phyloP scores from a whole-genome alignment of 2,329 filamentous ascomycete genomes.

The Trichophyton mentagrophytes region DNA sequence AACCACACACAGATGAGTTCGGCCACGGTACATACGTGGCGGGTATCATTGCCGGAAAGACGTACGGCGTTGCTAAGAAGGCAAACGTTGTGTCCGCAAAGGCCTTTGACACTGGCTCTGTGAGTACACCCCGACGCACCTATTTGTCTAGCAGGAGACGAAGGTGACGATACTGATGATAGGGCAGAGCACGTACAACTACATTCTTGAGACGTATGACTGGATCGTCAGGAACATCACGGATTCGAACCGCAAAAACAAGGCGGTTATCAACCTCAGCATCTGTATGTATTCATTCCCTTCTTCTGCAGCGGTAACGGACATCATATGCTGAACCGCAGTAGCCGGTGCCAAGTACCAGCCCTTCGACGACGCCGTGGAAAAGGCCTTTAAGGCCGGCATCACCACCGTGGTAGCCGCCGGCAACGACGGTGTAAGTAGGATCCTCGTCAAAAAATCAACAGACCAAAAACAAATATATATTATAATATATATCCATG shows the following conservation, averaged over 20 bases:
- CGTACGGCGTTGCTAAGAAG: constrained; percentile 10
- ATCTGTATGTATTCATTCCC: constrained; percentile 6
- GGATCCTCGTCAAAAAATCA: not conserved
- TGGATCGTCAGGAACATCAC: constrained; percentile 10
- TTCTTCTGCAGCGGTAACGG: not conserved
- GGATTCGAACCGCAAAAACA: constrained; percentile 5
- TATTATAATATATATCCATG: not conserved
- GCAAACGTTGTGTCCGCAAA: constrained; percentile 8
- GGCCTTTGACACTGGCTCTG: constrained; percentile 8
- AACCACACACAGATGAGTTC: constrained; percentile 6
- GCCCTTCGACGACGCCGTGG: constrained; percentile 8
- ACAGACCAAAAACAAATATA: not conserved
- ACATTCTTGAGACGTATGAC: constrained; percentile 10
- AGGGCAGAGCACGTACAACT: constrained; percentile 6
- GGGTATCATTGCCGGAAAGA: constrained; percentile 7
- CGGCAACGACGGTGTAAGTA: constrained; percentile 8
- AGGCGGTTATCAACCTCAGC: constrained; percentile 9
- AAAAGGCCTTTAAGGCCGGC: constrained; percentile 8
- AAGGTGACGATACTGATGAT: constrained; percentile 10
- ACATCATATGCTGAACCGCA: too few relatives aligned
- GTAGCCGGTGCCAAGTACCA: constrained; percentile 6
- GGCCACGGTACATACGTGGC: constrained; percentile 10
- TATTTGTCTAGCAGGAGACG: too few relatives aligned
- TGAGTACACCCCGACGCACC: not conserved
- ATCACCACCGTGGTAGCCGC: constrained; percentile 8